Percentiles rank a stretch among this genome's conserved stretches.
phyloP scores from a whole-genome alignment of 2,329 filamentous ascomycete species.

The Hypoxylon sp. region DNA sequence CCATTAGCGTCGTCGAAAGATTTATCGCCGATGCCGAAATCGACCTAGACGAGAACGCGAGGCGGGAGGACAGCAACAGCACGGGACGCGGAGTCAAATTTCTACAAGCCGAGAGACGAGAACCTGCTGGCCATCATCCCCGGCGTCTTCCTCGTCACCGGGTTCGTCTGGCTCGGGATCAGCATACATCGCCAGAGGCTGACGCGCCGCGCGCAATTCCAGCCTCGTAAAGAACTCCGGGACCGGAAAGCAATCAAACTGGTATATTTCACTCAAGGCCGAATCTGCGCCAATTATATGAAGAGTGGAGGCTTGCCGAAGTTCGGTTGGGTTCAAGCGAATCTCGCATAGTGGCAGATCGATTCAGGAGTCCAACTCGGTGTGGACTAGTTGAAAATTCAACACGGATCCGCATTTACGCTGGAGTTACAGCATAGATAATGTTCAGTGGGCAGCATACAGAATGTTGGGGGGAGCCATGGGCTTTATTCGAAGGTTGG shows the following conservation, averaged over 20 bases:
- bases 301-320: too few species aligned
- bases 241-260: background rate
- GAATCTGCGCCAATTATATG: too few species aligned
- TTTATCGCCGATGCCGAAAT: background rate
- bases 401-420: too few species aligned
- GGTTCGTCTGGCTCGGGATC: background rate
- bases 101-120: background rate
- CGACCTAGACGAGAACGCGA: background rate
- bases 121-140: slow-evolving; percentile 1
- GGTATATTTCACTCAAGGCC: too few species aligned
- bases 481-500: too few species aligned
- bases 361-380: too few species aligned
- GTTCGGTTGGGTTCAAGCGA: too few species aligned
- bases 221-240: background rate
- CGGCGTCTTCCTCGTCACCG: background rate
- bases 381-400: too few species aligned
- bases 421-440: background rate
- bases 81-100: background rate
- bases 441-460: background rate
- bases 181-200: background rate
- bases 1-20: background rate
- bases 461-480: too few species aligned
- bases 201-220: background rate
- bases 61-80: background rate
- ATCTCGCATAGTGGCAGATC: background rate